Evolutionary conservation across 805 yeast genomes (phyloP).

Genomic region (Starmerella asiatica): DNA sequence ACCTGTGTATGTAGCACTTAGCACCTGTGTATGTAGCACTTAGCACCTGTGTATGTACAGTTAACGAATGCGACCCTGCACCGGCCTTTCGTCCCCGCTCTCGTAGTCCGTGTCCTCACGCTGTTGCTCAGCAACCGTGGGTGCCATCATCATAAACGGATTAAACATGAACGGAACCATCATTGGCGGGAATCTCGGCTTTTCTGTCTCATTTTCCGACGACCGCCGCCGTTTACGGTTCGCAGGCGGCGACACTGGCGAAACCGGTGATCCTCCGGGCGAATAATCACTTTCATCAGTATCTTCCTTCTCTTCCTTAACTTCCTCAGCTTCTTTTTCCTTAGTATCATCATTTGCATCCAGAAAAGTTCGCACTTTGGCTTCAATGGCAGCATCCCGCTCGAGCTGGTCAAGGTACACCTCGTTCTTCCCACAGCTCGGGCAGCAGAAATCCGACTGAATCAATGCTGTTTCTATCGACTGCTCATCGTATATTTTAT

Average conservation of each 20-base stretch:
- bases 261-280: constrained; percentile 2
- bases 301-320: background rate
- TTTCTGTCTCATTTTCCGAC: background rate
- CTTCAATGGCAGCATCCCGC: constrained; percentile 46
- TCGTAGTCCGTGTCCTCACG: constrained; percentile 9
- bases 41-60: no score
- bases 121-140: constrained; percentile 1
- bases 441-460: constrained; percentile 81
- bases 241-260: constrained; percentile 1
- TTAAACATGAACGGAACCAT: constrained; percentile 18
- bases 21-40: no score
- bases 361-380: constrained; percentile 37
- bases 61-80: constrained; percentile 14
- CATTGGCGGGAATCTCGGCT: constrained; percentile 1
- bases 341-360: no score
- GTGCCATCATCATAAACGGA: constrained; percentile 21
- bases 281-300: constrained; percentile 8
- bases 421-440: constrained; percentile 66
- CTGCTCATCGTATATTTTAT: constrained; percentile 42
- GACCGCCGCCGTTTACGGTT: constrained; percentile 11
- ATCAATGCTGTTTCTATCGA: constrained; percentile 54
- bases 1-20: no score
- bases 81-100: constrained; percentile 9
- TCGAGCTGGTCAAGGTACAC: constrained; percentile 59
- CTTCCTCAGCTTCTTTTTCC: constrained; percentile 5